These are phyloP conservation scores for Globisporangium abappressorium DNA, from an alignment of 352 stramenopile species.

Conservation along the genomic window DNA sequence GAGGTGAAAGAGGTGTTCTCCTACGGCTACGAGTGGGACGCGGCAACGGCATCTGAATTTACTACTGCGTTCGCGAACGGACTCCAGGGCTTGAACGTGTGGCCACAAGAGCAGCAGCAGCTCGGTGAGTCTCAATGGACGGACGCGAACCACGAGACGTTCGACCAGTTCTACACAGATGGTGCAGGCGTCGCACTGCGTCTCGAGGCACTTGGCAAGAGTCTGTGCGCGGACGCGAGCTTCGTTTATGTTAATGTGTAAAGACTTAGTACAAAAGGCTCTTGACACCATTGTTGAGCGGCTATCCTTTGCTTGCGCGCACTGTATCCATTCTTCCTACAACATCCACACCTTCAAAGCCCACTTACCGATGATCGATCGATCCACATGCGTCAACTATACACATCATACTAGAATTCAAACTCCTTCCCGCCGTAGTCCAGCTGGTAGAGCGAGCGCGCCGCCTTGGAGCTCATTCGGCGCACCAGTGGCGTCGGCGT, in stretches of 20 bases:
- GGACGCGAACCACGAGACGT: slow-evolving; percentile 29
- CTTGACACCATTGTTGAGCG: too few species aligned
- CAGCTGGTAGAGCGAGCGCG: slow-evolving; percentile 15
- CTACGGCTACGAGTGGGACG: slow-evolving; percentile 55
- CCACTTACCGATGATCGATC: too few species aligned
- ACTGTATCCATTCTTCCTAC: too few species aligned
- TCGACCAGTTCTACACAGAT: slow-evolving; percentile 67
- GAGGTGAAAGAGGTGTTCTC: slow-evolving; percentile 85
- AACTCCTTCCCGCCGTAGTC: slow-evolving; percentile 7
- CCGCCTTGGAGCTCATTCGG: slow-evolving; percentile 7
- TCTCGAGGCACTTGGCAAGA: slow-evolving; percentile 53
- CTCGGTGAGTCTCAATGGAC: background rate
- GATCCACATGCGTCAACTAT: too few species aligned
- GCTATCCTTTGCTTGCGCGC: too few species aligned
- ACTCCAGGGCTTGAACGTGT: slow-evolving; percentile 71
- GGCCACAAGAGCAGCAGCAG: slow-evolving; percentile 39
- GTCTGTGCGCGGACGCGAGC: slow-evolving; percentile 42
- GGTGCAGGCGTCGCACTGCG: slow-evolving; percentile 40
- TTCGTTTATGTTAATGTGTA: slow-evolving; percentile 17
- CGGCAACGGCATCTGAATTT: background rate
- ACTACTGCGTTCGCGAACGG: slow-evolving; percentile 40
- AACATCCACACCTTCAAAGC: too few species aligned
- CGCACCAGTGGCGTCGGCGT: slow-evolving; percentile 2
- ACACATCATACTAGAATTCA: background rate
- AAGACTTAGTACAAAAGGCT: too few species aligned